Evolutionary conservation across 768 basidiomycete species (phyloP).

Genomic region (Tulasnella sp.): DNA sequence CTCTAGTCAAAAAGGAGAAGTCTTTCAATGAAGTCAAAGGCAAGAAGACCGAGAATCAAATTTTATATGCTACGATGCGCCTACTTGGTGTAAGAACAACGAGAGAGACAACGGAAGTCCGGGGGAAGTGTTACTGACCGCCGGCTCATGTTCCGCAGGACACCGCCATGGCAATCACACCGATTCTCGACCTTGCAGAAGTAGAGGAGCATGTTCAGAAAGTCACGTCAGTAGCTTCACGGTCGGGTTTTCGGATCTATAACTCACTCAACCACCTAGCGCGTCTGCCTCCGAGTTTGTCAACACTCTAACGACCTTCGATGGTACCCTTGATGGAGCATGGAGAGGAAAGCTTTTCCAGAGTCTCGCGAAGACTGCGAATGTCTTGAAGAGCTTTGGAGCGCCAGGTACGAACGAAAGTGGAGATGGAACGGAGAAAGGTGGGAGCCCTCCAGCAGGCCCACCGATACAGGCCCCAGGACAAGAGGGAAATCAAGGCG

Average conservation of each 20-base stretch:
- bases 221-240: not conserved
- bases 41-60: not conserved
- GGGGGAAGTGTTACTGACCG: not conserved
- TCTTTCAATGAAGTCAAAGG: not conserved
- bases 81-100: not conserved
- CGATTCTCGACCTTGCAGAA: not conserved
- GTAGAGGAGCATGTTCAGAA: not conserved
- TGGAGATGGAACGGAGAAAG: no score
- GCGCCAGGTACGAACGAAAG: no score
- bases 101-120: not conserved
- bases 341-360: not conserved
- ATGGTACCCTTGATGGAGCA: not conserved
- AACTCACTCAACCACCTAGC: not conserved
- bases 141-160: not conserved
- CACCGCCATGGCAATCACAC: not conserved
- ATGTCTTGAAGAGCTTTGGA: not conserved
- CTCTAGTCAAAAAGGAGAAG: not conserved
- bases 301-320: not conserved
- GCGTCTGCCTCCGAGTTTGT: not conserved
- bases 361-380: not conserved
- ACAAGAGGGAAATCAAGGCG: no score
- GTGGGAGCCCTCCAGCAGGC: no score
- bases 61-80: not conserved
- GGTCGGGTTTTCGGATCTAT: not conserved
- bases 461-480: no score